phyloP scores from a whole-genome alignment of 805 yeast species.

The Metschnikowia arizonensis region DNA sequence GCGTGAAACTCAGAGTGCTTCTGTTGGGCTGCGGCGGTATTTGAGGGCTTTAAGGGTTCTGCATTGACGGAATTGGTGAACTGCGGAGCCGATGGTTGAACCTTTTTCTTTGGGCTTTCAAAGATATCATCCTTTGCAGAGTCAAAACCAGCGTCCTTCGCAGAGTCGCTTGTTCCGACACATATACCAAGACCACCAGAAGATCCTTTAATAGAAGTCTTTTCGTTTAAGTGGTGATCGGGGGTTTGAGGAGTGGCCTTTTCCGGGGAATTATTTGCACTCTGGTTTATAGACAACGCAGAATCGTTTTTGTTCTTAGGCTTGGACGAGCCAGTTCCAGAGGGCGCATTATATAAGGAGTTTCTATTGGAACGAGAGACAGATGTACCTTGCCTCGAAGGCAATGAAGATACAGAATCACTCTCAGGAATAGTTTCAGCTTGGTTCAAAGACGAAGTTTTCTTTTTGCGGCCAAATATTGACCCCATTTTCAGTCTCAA shows the following conservation, averaged over 20 bases:
- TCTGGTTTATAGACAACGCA: neutral
- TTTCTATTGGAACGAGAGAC: slow-evolving; percentile 12
- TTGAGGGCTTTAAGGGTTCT: slow-evolving; percentile 3
- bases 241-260: neutral
- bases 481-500: slow-evolving; percentile 73
- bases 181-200: neutral
- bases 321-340: slow-evolving; percentile 1
- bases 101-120: neutral
- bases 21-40: neutral
- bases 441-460: slow-evolving; percentile 29
- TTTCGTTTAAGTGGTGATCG: neutral
- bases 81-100: neutral
- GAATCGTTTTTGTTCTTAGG: slow-evolving; percentile 1
- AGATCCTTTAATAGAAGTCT: neutral
- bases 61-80: slow-evolving; percentile 1
- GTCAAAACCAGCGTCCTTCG: neutral
- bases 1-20: neutral
- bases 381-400: slow-evolving; percentile 11
- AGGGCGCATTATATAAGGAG: slow-evolving; percentile 12
- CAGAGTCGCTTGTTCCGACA: neutral
- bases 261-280: neutral
- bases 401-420: slow-evolving; percentile 24
- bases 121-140: neutral
- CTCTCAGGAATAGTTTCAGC: slow-evolving; percentile 33
- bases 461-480: slow-evolving; percentile 58